A percentile compares a stretch with the other conserved stretches of the same genome.
Conservation (phyloP, 352 stramenopile genomes). For the Thalassiosira livingstoniorum region DNA sequence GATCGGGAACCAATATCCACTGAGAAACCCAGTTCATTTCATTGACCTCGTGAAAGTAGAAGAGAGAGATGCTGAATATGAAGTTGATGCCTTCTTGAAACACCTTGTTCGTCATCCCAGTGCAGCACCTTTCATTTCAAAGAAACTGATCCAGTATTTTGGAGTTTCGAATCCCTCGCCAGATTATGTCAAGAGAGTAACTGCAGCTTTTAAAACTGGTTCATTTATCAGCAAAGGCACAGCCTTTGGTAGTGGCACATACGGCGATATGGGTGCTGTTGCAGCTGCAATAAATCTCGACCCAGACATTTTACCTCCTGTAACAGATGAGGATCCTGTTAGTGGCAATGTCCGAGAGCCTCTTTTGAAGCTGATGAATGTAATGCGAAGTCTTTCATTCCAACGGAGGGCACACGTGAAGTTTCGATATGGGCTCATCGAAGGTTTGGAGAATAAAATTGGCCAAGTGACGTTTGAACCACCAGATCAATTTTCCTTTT, state of each 20-base stretch:
- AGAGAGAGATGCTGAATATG: conserved; percentile 69
- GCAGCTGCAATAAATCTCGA: conserved; percentile 74
- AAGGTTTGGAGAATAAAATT: conserved; percentile 60
- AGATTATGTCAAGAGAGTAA: conserved; percentile 66
- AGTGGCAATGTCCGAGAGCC: conserved; percentile 70
- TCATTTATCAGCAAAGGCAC: conserved; percentile 45
- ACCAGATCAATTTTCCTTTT: conserved; percentile 68
- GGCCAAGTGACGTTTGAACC: conserved; percentile 68
- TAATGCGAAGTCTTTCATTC: conserved; percentile 28
- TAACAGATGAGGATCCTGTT: conserved; percentile 66
- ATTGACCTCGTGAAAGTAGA: conserved; percentile 27
- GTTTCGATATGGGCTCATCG: conserved; percentile 23
- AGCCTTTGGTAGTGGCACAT: conserved; percentile 60
- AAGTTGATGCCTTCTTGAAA: conserved; percentile 80
- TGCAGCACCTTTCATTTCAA: conserved; percentile 69
- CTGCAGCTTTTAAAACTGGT: conserved; percentile 64
- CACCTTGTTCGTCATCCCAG: conserved; percentile 74
- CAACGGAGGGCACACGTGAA: conserved; percentile 16
- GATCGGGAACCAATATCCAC: conserved; percentile 33
- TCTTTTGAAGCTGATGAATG: conserved; percentile 50
- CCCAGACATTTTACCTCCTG: conserved; percentile 59
- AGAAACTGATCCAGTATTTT: conserved; percentile 71
- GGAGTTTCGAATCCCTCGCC: conserved; percentile 75
- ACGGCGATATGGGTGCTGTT: conserved; percentile 69
- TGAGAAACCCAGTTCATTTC: conserved; percentile 26